Conservation (phyloP, 1,139 yeast genomes). For the Yamadazyma taylorii region DNA sequence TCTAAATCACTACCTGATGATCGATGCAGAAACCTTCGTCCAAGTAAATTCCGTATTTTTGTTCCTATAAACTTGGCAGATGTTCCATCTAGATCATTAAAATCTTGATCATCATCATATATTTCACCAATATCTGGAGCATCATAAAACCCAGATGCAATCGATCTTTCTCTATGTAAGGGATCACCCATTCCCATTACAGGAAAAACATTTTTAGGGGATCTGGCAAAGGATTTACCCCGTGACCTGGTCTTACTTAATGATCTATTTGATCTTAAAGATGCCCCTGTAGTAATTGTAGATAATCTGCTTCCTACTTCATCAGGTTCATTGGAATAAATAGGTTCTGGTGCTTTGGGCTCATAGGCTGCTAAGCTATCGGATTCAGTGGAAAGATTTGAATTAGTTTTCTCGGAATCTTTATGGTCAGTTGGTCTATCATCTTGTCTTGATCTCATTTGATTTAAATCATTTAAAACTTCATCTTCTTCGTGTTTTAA, state of each 20-base stretch:
- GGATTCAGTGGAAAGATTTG: slow-evolving; percentile 8
- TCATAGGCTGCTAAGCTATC: slow-evolving; percentile 4
- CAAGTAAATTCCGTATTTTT: slow-evolving; percentile 11
- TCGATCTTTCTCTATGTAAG: slow-evolving; percentile 50
- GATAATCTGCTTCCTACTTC: slow-evolving; percentile 1
- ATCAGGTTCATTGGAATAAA: slow-evolving; percentile 11
- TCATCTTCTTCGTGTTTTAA: not conserved
- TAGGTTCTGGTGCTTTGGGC: slow-evolving; percentile 8
- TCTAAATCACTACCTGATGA: slow-evolving; percentile 7
- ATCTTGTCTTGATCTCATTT: slow-evolving; percentile 11
- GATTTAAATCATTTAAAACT: slow-evolving; percentile 8
- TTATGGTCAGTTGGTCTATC: no score
- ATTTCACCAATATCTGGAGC: slow-evolving; percentile 9
- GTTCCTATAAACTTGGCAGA: slow-evolving; percentile 33
- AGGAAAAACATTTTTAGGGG: slow-evolving; percentile 79
- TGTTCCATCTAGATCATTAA: slow-evolving; percentile 7
- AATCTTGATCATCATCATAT: slow-evolving; percentile 2
- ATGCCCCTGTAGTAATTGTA: slow-evolving; percentile 2
- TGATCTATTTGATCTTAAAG: slow-evolving; percentile 3
- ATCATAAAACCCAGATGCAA: slow-evolving; percentile 41
- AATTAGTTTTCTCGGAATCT: slow-evolving; percentile 5
- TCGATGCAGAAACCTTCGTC: slow-evolving; percentile 10
- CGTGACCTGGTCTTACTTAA: slow-evolving; percentile 11
- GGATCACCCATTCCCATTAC: slow-evolving; percentile 76
- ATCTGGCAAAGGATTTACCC: slow-evolving; percentile 27